Evolutionary conservation across 805 yeast species (phyloP).

Genomic region (Kockiozyma suomiensis): DNA sequence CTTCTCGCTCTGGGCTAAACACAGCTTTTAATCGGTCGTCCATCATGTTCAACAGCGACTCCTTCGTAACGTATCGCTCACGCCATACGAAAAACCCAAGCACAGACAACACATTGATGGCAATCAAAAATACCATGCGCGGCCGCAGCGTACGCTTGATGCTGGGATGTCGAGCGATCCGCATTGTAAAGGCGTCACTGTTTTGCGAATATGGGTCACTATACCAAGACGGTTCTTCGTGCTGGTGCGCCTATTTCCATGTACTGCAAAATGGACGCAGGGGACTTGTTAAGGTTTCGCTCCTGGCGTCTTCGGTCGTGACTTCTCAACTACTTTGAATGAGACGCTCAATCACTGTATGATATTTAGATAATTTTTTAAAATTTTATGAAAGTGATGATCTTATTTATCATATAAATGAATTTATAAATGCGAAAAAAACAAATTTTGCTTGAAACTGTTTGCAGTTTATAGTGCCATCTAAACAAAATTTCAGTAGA

Average conservation of each 20-base stretch:
- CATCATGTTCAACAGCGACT: conserved; percentile 25
- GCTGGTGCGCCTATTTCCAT: background rate
- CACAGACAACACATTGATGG: conserved; percentile 18
- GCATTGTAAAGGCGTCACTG: background rate
- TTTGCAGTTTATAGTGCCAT: background rate
- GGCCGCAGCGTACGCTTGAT: conserved; percentile 23
- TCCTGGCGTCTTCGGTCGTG: background rate
- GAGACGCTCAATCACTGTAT: too few relatives aligned
- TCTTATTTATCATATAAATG: too few relatives aligned
- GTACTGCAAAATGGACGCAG: background rate
- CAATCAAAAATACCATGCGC: conserved; percentile 16
- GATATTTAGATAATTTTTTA: too few relatives aligned
- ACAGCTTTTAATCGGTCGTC: conserved; percentile 28
- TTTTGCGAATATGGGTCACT: background rate
- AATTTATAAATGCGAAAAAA: background rate
- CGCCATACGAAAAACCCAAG: conserved; percentile 25
- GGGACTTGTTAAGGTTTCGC: background rate
- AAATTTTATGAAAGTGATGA: background rate
- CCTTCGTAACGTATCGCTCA: conserved; percentile 26
- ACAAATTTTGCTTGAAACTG: background rate
- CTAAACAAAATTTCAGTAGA: background rate
- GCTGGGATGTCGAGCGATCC: conserved; percentile 9
- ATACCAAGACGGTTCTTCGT: background rate
- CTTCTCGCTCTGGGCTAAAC: conserved; percentile 28
- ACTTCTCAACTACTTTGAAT: too few relatives aligned